Base-by-base conservation (phyloP, 805 yeast genomes). In the Metschnikowia sp. region DNA sequence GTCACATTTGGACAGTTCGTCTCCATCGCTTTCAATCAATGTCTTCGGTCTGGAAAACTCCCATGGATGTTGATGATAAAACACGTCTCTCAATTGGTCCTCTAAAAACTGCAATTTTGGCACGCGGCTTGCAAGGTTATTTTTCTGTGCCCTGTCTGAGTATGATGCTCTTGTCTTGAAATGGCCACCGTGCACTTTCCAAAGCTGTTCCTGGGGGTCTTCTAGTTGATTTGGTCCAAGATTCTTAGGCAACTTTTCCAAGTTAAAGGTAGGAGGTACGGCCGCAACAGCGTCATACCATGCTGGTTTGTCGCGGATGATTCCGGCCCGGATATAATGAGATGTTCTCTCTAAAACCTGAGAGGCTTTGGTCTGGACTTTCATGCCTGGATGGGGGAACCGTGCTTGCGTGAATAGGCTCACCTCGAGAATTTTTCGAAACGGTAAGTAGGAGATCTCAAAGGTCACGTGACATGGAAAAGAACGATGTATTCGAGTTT, bases 61-160 rank as follows among this genome's bases (percentile, higher is more conserved):
- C 99, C 99, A 94, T 7, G 99, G 99, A 68, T 94, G 99, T 63
- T 91, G 97, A 49, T 82, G 82, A 66, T 84, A 92, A 61, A 94
- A 94, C 22, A 86, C 73, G 40, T 79, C 75, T 70, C 99, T 81
- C 56, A 94, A 68, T 57, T 84, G 82, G 67, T 94, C 99, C 66
- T 92, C 94, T 45, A 81, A 64, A 55, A 77, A 84, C 47, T 64
- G 65, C 59, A 87, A 69, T 52, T 76, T 75, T 36, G 80, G 79
- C 10, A 85, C 75, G 53, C 74, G 68, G 56, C 75, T 73, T 12
- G 84, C 60, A 30, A 53, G 42, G 47, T 63, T 64, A 54, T 71
- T 70, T 47, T 73, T 72, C 40, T 69, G 70, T 44, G 58, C 63
- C 37, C 65, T 60, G 44, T 72, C 74, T 9, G 51, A 49, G 33